Base-by-base conservation (phyloP, 1,284 basidiomycete genomes). In the Boletus sp. region DNA sequence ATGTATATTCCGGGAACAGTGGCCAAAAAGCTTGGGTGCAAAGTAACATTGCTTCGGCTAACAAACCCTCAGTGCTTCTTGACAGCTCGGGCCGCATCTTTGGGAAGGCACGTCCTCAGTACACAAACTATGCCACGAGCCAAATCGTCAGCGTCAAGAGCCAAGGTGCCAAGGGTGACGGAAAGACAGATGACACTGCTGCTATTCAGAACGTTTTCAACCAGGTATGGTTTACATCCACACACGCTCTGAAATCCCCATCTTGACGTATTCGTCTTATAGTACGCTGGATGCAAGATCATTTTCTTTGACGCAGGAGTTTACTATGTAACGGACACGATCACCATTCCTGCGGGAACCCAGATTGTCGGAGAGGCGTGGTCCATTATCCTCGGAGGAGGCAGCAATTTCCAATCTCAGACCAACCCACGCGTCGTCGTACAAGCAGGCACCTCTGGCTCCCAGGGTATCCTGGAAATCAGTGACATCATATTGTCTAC, bases 361-460 rank as follows among this genome's bases (percentile, higher is more conserved):
- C 72, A 72, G 37, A 61, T 82, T 22, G 72, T 78, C 8, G 81
- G 80, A 10, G 80, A 82, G 55, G 73, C 72, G 3, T 82, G 77
- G 77, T 63, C 78, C 0, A 70, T 72, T 13, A 71, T 82, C 50
- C 70, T 80, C 52, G 80, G 67, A 9, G 64, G 66, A 19, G 81
- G 80, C 5, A 57, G 60, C 19, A 60, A 60, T 9, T 82, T 82
- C 58, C 55, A 64, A 25, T 65, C 75, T 48, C 68, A 70, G 50
- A 64, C 64, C 44, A 67, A 69, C 54, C 77, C 77, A 2, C 60
- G 60, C 13, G 66, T 67, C 12, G 72, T 74, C 17, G 60, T 78
- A 32, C 66, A 65, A 53, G 75, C 72, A 41, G 77, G 77, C 23
- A 48, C 58, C 3, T 14, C 65, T 13, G 71, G 71, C 25, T 72